phyloP scores from a whole-genome alignment of 2,329 filamentous ascomycete genomes.

The Aureobasidium namibiae region DNA sequence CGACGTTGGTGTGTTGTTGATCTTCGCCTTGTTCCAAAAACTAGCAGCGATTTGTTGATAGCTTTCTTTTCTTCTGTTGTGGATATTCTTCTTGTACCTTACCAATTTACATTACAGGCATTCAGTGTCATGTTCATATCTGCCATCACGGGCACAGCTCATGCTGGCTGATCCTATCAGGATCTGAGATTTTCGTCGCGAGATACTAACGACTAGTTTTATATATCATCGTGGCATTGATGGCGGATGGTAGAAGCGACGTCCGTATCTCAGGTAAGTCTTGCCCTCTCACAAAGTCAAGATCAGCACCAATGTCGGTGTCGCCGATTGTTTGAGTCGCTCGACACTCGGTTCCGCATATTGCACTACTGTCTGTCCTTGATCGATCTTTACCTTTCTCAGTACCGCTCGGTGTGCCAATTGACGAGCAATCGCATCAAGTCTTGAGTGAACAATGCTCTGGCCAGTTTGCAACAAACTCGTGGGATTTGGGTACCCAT shows the following conservation, averaged over 20 bases:
- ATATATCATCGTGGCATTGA: background rate
- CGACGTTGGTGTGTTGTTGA: background rate
- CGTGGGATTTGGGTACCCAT: background rate
- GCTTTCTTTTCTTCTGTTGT: constrained; percentile 7
- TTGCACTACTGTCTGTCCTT: background rate
- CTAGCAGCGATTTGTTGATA: constrained; percentile 1
- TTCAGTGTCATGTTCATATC: constrained; percentile 5
- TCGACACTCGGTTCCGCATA: background rate
- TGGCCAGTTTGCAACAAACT: background rate
- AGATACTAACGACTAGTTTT: background rate
- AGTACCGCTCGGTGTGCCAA: background rate
- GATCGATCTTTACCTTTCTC: too few species aligned
- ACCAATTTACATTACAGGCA: background rate
- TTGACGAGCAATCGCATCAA: background rate
- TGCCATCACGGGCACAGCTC: background rate
- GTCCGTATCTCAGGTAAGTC: background rate
- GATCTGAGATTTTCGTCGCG: background rate
- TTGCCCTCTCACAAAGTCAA: background rate
- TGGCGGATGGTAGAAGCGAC: background rate
- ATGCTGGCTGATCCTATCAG: background rate
- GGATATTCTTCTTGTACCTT: constrained; percentile 11
- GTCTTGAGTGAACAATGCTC: background rate
- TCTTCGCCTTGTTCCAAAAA: background rate
- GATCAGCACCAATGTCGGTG: background rate
- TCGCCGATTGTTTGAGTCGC: background rate